Evolutionary conservation across 768 basidiomycete genomes (phyloP).

Genomic region (Holtermannia corniformis): DNA sequence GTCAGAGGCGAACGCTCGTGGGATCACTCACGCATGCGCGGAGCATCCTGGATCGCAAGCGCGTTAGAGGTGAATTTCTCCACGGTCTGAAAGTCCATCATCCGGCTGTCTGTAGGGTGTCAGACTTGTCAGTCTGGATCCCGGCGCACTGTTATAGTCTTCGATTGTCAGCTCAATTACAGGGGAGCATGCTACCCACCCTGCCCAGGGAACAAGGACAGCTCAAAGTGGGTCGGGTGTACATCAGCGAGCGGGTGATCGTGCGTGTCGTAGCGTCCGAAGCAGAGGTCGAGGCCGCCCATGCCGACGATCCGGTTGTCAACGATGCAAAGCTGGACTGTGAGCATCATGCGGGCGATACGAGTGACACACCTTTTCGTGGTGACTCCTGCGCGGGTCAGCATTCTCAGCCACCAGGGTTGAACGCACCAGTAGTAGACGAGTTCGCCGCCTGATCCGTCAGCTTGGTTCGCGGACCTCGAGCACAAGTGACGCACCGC

Average conservation of each 20-base stretch:
- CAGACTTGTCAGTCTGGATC: slow-evolving; percentile 49
- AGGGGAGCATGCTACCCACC: slow-evolving; percentile 4
- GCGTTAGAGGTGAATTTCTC: slow-evolving; percentile 46
- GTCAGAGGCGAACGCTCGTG: slow-evolving; percentile 3
- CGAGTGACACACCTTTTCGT: slow-evolving; percentile 18
- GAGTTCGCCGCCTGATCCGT: too few species aligned
- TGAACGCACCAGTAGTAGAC: background rate
- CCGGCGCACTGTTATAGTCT: slow-evolving; percentile 27
- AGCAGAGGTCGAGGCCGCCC: slow-evolving; percentile 92
- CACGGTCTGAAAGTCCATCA: slow-evolving; percentile 52
- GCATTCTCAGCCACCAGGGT: too few species aligned
- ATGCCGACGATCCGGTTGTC: slow-evolving; percentile 38
- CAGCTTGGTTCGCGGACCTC: too few species aligned
- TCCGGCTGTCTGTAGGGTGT: slow-evolving; percentile 48
- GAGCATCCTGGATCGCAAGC: slow-evolving; percentile 38
- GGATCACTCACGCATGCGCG: slow-evolving; percentile 31
- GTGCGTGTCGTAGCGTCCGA: slow-evolving; percentile 93
- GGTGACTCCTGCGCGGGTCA: background rate
- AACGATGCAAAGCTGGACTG: slow-evolving; percentile 38
- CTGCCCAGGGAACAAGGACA: slow-evolving; percentile 82
- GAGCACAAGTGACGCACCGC: slow-evolving; percentile 18
- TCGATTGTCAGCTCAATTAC: background rate
- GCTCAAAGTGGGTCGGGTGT: slow-evolving; percentile 72
- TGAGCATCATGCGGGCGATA: too few species aligned
- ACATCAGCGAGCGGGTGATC: slow-evolving; percentile 74